phyloP scores from a whole-genome alignment of 208 protist genomes.

The Trypanosoma cruzi region DNA sequence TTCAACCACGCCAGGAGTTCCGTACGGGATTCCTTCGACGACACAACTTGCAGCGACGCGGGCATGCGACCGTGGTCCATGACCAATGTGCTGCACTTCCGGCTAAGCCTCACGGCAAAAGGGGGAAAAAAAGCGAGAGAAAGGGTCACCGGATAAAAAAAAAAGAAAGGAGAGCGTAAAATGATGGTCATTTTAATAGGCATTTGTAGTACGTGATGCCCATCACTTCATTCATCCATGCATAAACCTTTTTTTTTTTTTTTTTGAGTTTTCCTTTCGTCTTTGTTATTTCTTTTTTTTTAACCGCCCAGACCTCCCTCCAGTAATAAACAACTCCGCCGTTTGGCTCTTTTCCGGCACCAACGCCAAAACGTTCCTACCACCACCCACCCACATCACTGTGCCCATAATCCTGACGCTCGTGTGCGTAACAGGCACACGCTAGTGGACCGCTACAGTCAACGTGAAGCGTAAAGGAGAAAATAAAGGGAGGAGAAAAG shows the following conservation, averaged over 20 bases:
- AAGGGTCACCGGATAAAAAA: constrained; percentile 8
- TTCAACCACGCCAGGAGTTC: constrained; percentile 88
- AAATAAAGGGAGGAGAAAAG: background rate
- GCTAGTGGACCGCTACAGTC: no score
- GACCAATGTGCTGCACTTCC: constrained; percentile 16
- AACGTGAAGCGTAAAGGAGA: no score
- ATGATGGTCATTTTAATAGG: no score
- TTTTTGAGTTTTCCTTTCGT: no score
- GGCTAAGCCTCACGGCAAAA: background rate
- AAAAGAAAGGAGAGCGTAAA: background rate
- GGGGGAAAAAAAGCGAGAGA: background rate
- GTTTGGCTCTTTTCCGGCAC: no score
- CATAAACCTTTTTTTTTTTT: no score
- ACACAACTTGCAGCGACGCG: constrained; percentile 44
- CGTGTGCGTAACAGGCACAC: no score
- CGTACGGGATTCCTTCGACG: constrained; percentile 53
- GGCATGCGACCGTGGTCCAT: constrained; percentile 32
- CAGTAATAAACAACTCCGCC: no score
- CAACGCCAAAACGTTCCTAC: no score
- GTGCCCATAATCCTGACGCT: no score
- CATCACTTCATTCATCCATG: background rate
- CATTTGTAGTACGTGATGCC: no score
- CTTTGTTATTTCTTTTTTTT: background rate
- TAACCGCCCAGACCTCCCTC: background rate
- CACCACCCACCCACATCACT: no score